Evolutionary conservation across 768 basidiomycete species (phyloP), one percentile per base, ranked within the genome.

Genomic region (Xerocomus brunneocitrinus): DNA sequence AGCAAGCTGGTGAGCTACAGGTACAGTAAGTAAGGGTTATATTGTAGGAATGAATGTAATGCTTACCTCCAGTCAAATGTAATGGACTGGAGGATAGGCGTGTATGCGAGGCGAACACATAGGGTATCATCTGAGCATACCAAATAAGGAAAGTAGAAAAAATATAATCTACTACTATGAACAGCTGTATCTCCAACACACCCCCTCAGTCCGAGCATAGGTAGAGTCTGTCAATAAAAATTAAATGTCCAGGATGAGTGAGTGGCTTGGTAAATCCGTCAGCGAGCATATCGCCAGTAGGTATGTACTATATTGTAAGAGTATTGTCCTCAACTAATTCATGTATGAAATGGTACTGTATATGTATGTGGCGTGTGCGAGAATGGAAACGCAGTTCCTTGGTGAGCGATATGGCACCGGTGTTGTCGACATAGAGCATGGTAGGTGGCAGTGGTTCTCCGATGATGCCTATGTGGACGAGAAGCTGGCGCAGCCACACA

Each of bases 191-290:
- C 49, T 49, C 49, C 49, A 32, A 42, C 49, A 50, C 49, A 39
- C 38, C 40, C 40, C 40, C 41, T 50, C 41, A 35, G 42, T 8
- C 50, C 10, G 32, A 8, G 6, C 2, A 8, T 36, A 35, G n/a
- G 10, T 19, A 12, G 50, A 31, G 30, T 35, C 42, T 6, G 4
- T 19, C 1, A 5, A 27, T 4, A 2, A 35, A 7, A 19, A 19
- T 47, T 8, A 5, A 14, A 19, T 14, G 31, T 14, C 27, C 19
- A 8, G 8, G 4, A 3, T 13, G 13, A 24, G 42, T 4, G 3
- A 76, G 67, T 0, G 68, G 54, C 53, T 79, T 79, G 0, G 74
- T 79, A 44, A 78, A 68, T 28, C 72, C 55, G 49, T 79, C 70
- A 5, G 75, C 71, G 0, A 66, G n/a, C 50, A 74, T 77, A 22